A percentile compares a stretch with the other conserved stretches of the same genome.
phyloP scores from a whole-genome alignment of 345 rosid genomes.

The Hirschfeldia incana region DNA sequence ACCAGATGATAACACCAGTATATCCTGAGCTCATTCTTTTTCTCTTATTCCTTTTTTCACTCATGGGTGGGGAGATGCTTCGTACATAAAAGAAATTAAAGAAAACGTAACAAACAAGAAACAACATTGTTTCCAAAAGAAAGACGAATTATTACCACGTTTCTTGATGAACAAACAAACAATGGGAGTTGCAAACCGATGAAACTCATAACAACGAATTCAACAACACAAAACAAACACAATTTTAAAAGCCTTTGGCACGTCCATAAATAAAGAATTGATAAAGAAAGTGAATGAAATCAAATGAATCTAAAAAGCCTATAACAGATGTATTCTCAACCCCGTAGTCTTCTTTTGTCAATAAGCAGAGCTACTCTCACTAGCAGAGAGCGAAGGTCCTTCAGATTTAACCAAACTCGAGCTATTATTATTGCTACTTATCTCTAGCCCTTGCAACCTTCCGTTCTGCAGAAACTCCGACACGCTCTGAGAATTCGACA shows the following conservation, averaged over 20 bases:
- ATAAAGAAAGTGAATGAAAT: conserved; percentile 12
- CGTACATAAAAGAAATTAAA: too few species aligned
- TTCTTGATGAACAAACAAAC: conserved; percentile 33
- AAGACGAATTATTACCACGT: conserved; percentile 18
- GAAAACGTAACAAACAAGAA: neutral
- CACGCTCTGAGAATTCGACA: conserved; percentile 33
- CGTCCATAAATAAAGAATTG: neutral
- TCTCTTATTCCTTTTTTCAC: too few species aligned
- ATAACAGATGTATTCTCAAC: conserved; percentile 17
- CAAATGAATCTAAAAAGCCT: conserved; percentile 8
- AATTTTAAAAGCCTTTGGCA: neutral
- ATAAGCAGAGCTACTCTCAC: conserved; percentile 65
- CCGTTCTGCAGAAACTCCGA: conserved; percentile 50
- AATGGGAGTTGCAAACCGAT: conserved; percentile 3
- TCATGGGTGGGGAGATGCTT: too few species aligned
- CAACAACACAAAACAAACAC: conserved; percentile 5
- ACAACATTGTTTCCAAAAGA: neutral
- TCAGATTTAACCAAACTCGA: conserved; percentile 55
- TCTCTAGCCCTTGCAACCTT: conserved; percentile 58
- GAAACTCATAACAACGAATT: neutral
- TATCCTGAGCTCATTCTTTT: conserved; percentile 20
- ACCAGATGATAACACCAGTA: neutral
- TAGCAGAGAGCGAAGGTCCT: conserved; percentile 62
- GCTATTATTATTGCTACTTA: conserved; percentile 44
- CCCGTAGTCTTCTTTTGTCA: conserved; percentile 30